These are phyloP conservation scores for Suillus occidentalis DNA, from an alignment of 768 basidiomycete species.

Conservation along the genomic window DNA sequence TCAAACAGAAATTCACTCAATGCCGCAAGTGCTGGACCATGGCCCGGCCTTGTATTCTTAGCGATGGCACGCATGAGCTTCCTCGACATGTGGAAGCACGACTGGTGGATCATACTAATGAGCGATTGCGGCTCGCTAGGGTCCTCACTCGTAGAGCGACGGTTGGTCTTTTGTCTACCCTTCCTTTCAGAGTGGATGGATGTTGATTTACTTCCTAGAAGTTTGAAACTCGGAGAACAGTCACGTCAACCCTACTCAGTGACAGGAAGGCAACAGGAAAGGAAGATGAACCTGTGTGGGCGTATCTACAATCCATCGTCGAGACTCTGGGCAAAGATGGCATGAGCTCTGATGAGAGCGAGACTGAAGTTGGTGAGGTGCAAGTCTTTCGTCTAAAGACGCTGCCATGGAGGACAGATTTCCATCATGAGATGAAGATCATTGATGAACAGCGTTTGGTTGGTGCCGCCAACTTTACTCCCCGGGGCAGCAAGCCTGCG, in stretches of 20 bases:
- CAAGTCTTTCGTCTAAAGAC: not conserved
- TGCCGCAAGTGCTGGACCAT: not conserved
- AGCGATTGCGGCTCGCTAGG: not conserved
- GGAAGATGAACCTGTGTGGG: not conserved
- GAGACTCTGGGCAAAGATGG: slow-evolving; percentile 3
- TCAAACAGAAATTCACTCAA: not conserved
- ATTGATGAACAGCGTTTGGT: not conserved
- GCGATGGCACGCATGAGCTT: not conserved
- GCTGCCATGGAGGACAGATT: not conserved
- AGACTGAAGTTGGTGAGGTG: not conserved
- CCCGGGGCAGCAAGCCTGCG: not conserved
- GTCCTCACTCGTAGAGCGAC: not conserved
- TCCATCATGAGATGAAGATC: not conserved
- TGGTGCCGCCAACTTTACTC: not conserved
- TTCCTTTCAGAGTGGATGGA: not conserved
- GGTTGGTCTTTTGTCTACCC: not conserved
- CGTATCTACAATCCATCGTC: not conserved
- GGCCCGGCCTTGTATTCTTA: not conserved
- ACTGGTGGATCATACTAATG: not conserved
- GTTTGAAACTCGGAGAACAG: not conserved
- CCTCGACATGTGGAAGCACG: not conserved
- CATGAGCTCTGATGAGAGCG: slow-evolving; percentile 6
- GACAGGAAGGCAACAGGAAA: not conserved
- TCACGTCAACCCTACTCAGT: not conserved
- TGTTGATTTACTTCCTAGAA: not conserved